Conservation (phyloP, 148 eudicot genomes). For the Chenopodium quinoa region DNA sequence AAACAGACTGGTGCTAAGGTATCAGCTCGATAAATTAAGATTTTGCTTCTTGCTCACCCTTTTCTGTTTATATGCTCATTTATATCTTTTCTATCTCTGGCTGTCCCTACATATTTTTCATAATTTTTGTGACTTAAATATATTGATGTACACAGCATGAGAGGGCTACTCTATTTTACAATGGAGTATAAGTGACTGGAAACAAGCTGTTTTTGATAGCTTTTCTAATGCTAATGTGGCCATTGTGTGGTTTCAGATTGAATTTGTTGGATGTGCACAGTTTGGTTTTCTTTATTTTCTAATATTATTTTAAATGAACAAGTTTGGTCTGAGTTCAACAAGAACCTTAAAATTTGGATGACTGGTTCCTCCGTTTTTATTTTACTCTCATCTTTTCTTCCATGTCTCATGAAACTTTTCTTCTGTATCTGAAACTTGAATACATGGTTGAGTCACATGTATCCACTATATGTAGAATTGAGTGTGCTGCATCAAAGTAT, state of each 20-base stretch:
- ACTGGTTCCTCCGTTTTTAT: background rate
- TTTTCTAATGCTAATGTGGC: no score
- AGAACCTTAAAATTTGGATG: background rate
- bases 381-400: background rate
- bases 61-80: no score
- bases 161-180: no score
- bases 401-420: background rate
- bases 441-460: background rate
- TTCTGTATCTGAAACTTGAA: background rate
- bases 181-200: no score
- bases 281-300: background rate
- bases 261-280: no score
- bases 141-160: no score
- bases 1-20: conserved; percentile 73
- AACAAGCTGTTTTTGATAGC: no score
- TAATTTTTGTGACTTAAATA: no score
- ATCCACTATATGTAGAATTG: background rate
- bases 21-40: conserved; percentile 9
- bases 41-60: no score
- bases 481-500: background rate
- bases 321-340: background rate
- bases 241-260: no score
- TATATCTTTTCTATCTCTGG: no score
- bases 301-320: background rate
- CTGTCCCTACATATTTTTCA: no score